These are phyloP conservation scores for Termitomyces sp. DNA, from an alignment of 768 basidiomycete species.

Conservation along the genomic window DNA sequence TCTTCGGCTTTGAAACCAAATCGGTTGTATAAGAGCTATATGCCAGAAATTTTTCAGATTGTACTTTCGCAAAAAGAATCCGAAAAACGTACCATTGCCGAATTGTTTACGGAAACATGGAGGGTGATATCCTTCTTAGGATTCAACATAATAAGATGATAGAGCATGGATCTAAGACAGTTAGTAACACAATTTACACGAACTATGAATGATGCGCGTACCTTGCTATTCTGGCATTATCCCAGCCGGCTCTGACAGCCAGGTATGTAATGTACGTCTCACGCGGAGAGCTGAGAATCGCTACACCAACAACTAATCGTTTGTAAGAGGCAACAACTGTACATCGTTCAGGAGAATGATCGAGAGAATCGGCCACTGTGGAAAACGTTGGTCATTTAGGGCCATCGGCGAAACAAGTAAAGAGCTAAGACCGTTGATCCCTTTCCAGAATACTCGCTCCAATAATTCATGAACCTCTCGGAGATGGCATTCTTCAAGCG, in stretches of 20 bases:
- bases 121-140: constrained; percentile 76
- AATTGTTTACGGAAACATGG: constrained; percentile 78
- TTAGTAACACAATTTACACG: constrained; percentile 6
- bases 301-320: constrained; percentile 66
- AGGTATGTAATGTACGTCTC: constrained; percentile 85
- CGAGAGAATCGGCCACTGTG: constrained; percentile 66
- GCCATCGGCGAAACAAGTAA: neutral
- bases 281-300: constrained; percentile 72
- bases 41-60: neutral
- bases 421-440: constrained; percentile 58
- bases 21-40: constrained; percentile 78
- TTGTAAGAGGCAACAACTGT: constrained; percentile 78
- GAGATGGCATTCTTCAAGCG: constrained; percentile 57
- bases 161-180: constrained; percentile 63
- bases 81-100: constrained; percentile 60
- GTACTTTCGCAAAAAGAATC: neutral
- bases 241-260: constrained; percentile 77
- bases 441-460: constrained; percentile 68
- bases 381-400: neutral
- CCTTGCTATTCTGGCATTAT: constrained; percentile 77
- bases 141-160: constrained; percentile 68
- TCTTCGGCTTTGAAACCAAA: constrained; percentile 89
- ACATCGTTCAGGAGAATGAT: constrained; percentile 64
- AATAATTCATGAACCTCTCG: constrained; percentile 72
- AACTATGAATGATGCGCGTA: constrained; percentile 21